Conservation (phyloP, 257 asterid species). For the Solanum corneliomulleri region DNA sequence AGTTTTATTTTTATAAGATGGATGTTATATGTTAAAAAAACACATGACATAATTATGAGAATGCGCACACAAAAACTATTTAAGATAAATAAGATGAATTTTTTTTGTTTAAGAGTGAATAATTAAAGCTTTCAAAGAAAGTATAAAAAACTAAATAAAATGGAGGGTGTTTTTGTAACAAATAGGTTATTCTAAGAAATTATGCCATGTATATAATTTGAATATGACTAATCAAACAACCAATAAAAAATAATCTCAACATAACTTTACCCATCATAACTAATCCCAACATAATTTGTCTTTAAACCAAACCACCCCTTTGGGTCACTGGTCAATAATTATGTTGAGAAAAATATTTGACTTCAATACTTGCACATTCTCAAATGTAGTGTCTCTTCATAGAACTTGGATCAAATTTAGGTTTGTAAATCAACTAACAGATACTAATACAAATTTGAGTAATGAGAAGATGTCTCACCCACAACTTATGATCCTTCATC, state of each 20-base stretch:
- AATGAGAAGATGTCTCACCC: not conserved
- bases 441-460: not conserved
- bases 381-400: not conserved
- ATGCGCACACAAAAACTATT: not conserved
- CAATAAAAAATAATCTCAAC: not conserved
- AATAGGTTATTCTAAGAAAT: not conserved
- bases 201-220: not conserved
- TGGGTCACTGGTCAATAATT: not conserved
- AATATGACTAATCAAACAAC: not conserved
- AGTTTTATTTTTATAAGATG: not conserved
- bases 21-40: no score
- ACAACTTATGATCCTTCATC: not conserved
- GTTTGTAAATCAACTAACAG: not conserved
- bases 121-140: not conserved
- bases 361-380: not conserved
- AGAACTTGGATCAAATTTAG: not conserved
- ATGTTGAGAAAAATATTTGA: not conserved
- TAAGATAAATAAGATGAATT: not conserved
- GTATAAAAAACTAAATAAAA: no score
- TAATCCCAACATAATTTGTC: not conserved
- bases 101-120: not conserved
- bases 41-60: not conserved
- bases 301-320: no score
- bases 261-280: not conserved
- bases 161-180: not conserved